phyloP scores from a whole-genome alignment of 2,329 filamentous ascomycete species.

The Exutisphaerella laricina region DNA sequence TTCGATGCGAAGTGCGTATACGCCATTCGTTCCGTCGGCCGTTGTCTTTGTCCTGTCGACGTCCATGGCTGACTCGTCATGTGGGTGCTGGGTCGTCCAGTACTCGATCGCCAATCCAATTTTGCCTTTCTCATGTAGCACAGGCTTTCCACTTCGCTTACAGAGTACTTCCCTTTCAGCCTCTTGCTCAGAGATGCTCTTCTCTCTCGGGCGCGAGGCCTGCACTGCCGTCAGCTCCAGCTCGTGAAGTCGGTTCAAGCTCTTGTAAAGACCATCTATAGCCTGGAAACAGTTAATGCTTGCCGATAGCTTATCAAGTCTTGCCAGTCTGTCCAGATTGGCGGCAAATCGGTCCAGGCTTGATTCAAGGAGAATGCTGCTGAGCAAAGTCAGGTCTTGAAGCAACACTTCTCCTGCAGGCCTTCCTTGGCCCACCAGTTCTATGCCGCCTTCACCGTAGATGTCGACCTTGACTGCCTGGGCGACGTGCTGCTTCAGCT shows the following conservation, averaged over 20 bases:
- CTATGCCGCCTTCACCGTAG: slow-evolving; percentile 39
- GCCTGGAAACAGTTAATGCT: slow-evolving; percentile 74
- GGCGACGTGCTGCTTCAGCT: slow-evolving; percentile 26
- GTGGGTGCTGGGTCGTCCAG: slow-evolving; percentile 48
- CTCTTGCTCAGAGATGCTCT: slow-evolving; percentile 1
- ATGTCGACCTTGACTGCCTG: slow-evolving; percentile 59
- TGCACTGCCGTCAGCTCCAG: slow-evolving; percentile 57
- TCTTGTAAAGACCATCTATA: slow-evolving; percentile 65
- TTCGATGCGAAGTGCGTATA: slow-evolving; percentile 64
- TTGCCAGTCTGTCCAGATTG: slow-evolving; percentile 65
- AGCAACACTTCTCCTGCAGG: slow-evolving; percentile 62
- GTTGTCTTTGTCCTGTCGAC: slow-evolving; percentile 21
- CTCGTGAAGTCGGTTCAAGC: slow-evolving; percentile 62
- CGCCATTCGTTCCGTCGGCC: slow-evolving; percentile 23
- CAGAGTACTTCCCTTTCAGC: slow-evolving; percentile 57
- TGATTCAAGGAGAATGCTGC: slow-evolving; percentile 61
- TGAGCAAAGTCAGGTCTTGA: slow-evolving; percentile 56
- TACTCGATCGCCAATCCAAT: slow-evolving; percentile 71
- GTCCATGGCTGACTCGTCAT: slow-evolving; percentile 34
- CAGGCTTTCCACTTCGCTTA: slow-evolving; percentile 62
- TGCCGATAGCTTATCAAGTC: slow-evolving; percentile 64
- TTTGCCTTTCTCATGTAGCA: slow-evolving; percentile 62
- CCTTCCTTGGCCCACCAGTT: slow-evolving; percentile 52
- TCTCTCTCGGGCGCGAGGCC: slow-evolving; percentile 42
- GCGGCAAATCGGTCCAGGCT: slow-evolving; percentile 63